Conservation (phyloP, 163 green algal species). For the Prototheca wickerhamii region DNA sequence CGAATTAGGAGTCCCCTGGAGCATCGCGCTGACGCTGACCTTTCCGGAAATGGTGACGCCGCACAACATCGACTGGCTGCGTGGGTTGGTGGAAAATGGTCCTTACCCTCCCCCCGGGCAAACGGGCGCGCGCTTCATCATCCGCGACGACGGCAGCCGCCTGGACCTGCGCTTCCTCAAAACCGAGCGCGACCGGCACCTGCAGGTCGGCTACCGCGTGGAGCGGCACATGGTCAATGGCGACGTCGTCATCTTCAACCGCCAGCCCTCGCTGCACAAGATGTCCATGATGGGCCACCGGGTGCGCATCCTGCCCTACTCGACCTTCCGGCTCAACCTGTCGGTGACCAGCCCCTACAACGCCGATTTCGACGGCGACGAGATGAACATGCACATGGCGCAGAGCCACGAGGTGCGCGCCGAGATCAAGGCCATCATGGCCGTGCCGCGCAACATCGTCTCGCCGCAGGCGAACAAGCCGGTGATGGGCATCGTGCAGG, state of each 20-base stretch:
- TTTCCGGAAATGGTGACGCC: slow-evolving; percentile 92
- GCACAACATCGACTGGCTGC: slow-evolving; percentile 83
- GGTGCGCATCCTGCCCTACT: slow-evolving; percentile 82
- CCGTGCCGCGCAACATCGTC: slow-evolving; percentile 95
- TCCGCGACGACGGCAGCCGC: slow-evolving; percentile 64
- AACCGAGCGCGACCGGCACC: slow-evolving; percentile 63
- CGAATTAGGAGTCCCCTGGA: slow-evolving; percentile 95
- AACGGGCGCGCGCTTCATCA: slow-evolving; percentile 97
- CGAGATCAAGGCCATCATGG: slow-evolving; percentile 96
- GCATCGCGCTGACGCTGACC: slow-evolving; percentile 96
- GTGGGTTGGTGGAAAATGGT: slow-evolving; percentile 88
- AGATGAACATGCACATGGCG: slow-evolving; percentile 99
- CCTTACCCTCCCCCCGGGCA: slow-evolving; percentile 87
- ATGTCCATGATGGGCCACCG: slow-evolving; percentile 99
- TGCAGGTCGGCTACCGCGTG: slow-evolving; percentile 91
- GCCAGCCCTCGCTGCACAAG: slow-evolving; percentile 97
- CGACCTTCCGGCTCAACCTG: slow-evolving; percentile 95
- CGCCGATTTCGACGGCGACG: slow-evolving; percentile 99
- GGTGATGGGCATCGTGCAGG: slow-evolving; percentile 98
- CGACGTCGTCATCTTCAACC: slow-evolving; percentile 98
- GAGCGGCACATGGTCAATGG: slow-evolving; percentile 93
- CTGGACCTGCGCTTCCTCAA: slow-evolving; percentile 75
- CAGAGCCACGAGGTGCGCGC: slow-evolving; percentile 84
- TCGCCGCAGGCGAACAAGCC: slow-evolving; percentile 92
- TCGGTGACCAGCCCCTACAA: slow-evolving; percentile 98